Percentiles rank a stretch among this genome's conserved stretches.
Conservation (phyloP, 257 asterid genomes). For the Penstemon newberryi region DNA sequence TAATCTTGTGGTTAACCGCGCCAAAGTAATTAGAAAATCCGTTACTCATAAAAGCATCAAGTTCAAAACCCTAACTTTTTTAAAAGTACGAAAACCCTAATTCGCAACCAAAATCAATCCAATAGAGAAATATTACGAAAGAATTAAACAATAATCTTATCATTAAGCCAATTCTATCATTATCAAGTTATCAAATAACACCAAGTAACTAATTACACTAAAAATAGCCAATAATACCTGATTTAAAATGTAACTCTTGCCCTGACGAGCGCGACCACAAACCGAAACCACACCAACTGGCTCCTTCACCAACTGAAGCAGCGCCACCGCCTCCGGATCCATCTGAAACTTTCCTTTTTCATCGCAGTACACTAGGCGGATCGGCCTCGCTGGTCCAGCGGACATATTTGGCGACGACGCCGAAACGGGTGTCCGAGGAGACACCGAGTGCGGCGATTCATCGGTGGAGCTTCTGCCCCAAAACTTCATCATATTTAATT, state of each 20-base stretch:
- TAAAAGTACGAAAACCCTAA: conserved; percentile 33
- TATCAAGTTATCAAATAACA: neutral
- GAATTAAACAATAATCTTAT: conserved; percentile 1
- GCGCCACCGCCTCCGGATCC: conserved; percentile 93
- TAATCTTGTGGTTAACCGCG: neutral
- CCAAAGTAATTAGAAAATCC: conserved; percentile 2
- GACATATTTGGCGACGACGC: conserved; percentile 40
- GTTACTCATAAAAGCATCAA: neutral
- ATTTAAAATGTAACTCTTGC: conserved; percentile 86
- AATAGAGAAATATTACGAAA: neutral
- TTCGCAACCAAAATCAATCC: conserved; percentile 12
- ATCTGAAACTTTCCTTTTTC: conserved; percentile 85
- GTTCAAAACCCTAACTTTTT: conserved; percentile 29
- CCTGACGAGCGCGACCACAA: conserved; percentile 99
- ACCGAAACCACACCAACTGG: conserved; percentile 97
- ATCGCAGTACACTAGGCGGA: conserved; percentile 85
- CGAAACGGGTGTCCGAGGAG: conserved; percentile 47
- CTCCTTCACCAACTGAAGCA: conserved; percentile 89
- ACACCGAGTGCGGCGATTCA: conserved; percentile 56
- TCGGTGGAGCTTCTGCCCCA: conserved; percentile 48
- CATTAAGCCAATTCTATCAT: neutral
- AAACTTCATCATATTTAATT: conserved; percentile 48
- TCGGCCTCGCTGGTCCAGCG: conserved; percentile 86
- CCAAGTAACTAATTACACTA: neutral
- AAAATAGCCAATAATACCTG: conserved; percentile 49